phyloP scores from a whole-genome alignment of 2,329 filamentous ascomycete genomes.

The Fusarium foetens region DNA sequence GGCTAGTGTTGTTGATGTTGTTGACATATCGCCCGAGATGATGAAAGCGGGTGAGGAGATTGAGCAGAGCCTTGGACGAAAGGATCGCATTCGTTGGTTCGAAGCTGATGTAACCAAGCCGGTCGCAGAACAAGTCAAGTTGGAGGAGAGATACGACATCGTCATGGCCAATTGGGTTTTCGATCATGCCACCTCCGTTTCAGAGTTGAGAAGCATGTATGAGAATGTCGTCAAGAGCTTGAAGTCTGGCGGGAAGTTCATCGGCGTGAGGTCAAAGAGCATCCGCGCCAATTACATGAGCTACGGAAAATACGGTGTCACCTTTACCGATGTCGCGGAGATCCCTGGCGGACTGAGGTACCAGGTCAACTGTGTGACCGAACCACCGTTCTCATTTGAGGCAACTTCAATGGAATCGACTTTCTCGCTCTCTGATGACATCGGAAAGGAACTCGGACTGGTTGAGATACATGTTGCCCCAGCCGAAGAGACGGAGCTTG shows the following conservation, averaged over 20 bases:
- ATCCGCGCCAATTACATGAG: neutral
- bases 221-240: neutral
- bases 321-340: neutral
- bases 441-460: neutral
- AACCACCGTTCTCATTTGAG: neutral
- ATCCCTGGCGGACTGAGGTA: neutral
- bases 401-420: neutral
- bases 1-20: neutral
- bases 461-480: neutral
- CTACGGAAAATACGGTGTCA: neutral
- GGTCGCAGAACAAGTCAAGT: neutral
- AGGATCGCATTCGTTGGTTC: neutral
- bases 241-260: neutral
- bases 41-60: neutral
- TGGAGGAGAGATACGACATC: neutral
- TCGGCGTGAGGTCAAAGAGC: neutral
- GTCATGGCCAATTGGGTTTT: conserved; percentile 7
- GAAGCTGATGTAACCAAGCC: conserved; percentile 1
- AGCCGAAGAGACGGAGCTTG: neutral
- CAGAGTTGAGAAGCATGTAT: neutral
- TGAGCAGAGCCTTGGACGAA: neutral
- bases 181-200: neutral
- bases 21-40: neutral
- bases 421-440: neutral
- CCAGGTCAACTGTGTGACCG: neutral